Percentiles rank a stretch among this genome's conserved stretches.
These are phyloP conservation scores for Pyrenopolyporus hunteri DNA, from an alignment of 495 filamentous ascomycete species.

Conservation along the genomic window DNA sequence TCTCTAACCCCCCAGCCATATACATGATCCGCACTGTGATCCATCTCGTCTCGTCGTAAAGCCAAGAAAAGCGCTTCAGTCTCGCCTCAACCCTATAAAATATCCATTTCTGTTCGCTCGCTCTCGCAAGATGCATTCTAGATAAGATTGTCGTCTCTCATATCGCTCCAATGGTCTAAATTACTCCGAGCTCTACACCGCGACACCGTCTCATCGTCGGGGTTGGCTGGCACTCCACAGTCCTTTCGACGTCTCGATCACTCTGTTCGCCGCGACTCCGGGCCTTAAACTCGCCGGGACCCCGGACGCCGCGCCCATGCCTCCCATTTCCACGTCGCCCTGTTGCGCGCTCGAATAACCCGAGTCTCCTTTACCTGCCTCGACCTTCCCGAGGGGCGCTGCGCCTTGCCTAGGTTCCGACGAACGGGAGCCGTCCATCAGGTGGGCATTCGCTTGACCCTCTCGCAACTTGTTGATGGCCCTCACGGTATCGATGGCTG, in stretches of 20 bases:
- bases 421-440: conserved; percentile 71
- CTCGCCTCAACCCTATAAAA: background rate
- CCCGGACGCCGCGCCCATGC: conserved; percentile 36
- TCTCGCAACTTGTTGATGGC: conserved; percentile 96
- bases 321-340: conserved; percentile 49
- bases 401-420: conserved; percentile 44
- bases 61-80: background rate
- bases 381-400: conserved; percentile 35
- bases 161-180: background rate
- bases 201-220: conserved; percentile 18
- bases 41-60: conserved; percentile 21
- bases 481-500: conserved; percentile 96
- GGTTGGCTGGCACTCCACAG: conserved; percentile 45
- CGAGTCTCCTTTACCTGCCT: conserved; percentile 48
- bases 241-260: conserved; percentile 45
- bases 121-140: conserved; percentile 32
- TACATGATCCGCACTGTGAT: conserved; percentile 5
- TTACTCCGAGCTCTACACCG: background rate
- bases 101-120: background rate
- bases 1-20: too few species aligned
- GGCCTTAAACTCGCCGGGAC: conserved; percentile 43
- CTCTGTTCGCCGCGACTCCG: conserved; percentile 41
- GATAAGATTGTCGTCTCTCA: background rate
- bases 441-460: conserved; percentile 62
- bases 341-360: conserved; percentile 48